A percentile compares a stretch with the other conserved stretches of the same genome.
phyloP scores from a whole-genome alignment of 2,329 filamentous ascomycete genomes.

The Cercospora berteroae region DNA sequence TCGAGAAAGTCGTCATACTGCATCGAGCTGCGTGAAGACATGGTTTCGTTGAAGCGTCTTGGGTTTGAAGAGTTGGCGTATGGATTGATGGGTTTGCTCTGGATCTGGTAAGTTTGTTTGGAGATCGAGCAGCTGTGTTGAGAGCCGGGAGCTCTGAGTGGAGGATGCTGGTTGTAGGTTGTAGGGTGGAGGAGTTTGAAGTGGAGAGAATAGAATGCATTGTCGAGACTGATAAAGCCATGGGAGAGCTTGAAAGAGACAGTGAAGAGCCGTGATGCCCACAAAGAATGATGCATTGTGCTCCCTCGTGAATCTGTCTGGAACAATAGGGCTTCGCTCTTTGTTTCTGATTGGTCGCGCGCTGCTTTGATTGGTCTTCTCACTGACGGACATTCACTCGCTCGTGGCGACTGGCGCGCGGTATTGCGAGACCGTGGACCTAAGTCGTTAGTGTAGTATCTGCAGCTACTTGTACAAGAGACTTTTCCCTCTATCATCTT shows the following conservation, averaged over 20 bases:
- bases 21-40: not conserved
- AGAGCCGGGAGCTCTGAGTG: not conserved
- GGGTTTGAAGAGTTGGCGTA: not conserved
- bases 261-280: not conserved
- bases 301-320: not conserved
- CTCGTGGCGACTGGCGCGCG: not conserved
- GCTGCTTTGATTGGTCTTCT: not conserved
- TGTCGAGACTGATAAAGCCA: not conserved
- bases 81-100: not conserved
- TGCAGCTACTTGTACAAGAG: not conserved
- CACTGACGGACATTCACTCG: not conserved
- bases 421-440: not conserved
- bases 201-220: not conserved
- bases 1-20: conserved; percentile 5
- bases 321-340: not conserved
- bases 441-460: not conserved
- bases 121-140: not conserved
- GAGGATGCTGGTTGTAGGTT: not conserved
- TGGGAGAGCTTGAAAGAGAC: not conserved
- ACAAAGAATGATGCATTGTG: not conserved
- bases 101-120: not conserved
- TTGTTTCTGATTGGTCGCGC: not conserved
- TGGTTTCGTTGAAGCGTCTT: not conserved
- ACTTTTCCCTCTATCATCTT: not conserved
- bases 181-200: not conserved